Percentiles rank a stretch among this genome's conserved stretches.
These are phyloP conservation scores for Cordyceps pruinosa DNA, from an alignment of 2,329 filamentous ascomycete genomes.

Conservation along the genomic window DNA sequence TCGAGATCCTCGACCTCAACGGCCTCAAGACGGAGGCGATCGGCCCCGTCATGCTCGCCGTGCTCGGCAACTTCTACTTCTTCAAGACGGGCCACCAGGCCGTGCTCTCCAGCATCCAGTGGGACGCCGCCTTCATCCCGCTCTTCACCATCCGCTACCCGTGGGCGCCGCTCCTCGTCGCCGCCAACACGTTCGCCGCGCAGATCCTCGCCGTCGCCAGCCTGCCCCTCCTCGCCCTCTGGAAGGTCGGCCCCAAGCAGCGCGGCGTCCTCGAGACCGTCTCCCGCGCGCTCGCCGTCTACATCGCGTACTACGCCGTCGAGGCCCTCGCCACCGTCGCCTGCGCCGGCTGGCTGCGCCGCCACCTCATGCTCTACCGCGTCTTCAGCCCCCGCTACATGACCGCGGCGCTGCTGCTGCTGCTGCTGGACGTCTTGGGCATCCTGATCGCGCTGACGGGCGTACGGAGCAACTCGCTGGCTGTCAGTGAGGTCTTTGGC, in stretches of 20 bases:
- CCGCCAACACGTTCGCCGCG: constrained; percentile 81
- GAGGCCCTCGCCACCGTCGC: constrained; percentile 80
- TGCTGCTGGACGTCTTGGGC: constrained; percentile 70
- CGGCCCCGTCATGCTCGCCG: constrained; percentile 73
- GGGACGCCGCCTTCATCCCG: constrained; percentile 92
- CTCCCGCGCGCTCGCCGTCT: constrained; percentile 63
- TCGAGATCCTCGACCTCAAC: constrained; percentile 57
- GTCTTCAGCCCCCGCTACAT: constrained; percentile 91
- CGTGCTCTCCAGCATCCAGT: constrained; percentile 79
- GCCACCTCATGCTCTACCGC: constrained; percentile 94
- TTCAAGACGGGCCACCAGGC: constrained; percentile 98
- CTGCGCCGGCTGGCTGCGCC: constrained; percentile 79
- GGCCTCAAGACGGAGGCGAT: constrained; percentile 61
- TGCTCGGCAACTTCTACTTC: constrained; percentile 91
- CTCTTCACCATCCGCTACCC: constrained; percentile 78
- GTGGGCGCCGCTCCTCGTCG: constrained; percentile 75
- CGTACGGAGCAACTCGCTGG: constrained; percentile 67
- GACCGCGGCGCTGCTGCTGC: constrained; percentile 63
- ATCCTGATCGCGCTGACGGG: constrained; percentile 67
- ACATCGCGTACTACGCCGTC: constrained; percentile 75
- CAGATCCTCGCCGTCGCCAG: constrained; percentile 77
- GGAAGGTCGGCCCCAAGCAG: constrained; percentile 79
- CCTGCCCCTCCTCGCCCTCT: constrained; percentile 75
- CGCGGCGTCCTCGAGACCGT: constrained; percentile 62
- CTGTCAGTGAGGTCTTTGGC: constrained; percentile 84